Percentiles rank a stretch among this genome's conserved stretches.
These are phyloP conservation scores for Globisporangium paroecandrum DNA, from an alignment of 352 stramenopile species.

Conservation along the genomic window DNA sequence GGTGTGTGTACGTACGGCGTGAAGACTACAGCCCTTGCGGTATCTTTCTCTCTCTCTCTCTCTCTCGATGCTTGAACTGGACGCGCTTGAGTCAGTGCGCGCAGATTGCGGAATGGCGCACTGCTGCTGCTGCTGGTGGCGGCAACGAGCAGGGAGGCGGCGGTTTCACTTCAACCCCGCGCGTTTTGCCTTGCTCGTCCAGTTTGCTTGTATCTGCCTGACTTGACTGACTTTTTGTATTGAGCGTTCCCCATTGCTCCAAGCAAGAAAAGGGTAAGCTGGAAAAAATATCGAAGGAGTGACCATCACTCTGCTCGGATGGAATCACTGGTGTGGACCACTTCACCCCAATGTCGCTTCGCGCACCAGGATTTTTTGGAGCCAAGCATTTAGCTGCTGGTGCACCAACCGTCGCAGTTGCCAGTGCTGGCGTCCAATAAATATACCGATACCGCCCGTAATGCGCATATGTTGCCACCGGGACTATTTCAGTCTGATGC, in stretches of 20 bases:
- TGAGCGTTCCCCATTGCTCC: not conserved
- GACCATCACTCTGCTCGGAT: constrained; percentile 2
- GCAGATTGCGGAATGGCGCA: constrained; percentile 5
- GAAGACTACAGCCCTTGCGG: not conserved
- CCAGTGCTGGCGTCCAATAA: too few species aligned
- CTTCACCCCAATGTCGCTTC: not conserved
- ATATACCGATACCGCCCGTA: too few species aligned
- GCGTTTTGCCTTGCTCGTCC: not conserved
- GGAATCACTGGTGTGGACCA: constrained; percentile 6
- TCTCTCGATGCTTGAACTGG: not conserved
- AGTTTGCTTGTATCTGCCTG: not conserved
- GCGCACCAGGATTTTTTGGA: not conserved
- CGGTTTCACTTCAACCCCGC: constrained; percentile 10
- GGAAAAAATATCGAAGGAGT: not conserved
- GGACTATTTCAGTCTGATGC: too few species aligned
- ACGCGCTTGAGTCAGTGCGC: not conserved
- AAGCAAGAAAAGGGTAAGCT: not conserved
- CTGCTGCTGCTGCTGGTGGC: not conserved
- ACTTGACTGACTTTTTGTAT: not conserved
- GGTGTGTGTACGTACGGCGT: not conserved
- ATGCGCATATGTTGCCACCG: too few species aligned
- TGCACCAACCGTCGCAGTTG: too few species aligned
- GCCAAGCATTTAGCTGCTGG: too few species aligned
- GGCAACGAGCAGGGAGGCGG: not conserved
- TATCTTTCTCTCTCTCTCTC: not conserved